Evolutionary conservation across 805 yeast genomes (phyloP), one percentile per base, ranked within the genome.

Genomic region (Tetrapisispora namnaoensis): DNA sequence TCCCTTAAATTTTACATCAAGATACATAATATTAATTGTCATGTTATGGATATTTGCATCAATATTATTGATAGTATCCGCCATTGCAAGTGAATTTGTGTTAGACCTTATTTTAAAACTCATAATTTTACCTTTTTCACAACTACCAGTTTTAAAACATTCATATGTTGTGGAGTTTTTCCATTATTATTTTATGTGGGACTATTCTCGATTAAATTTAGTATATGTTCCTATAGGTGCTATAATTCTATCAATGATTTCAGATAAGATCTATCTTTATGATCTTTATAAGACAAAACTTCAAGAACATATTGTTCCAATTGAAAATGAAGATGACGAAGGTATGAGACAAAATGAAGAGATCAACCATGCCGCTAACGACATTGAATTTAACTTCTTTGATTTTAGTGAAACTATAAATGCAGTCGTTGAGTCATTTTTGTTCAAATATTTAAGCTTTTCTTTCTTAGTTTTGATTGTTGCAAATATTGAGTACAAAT

Each of bases 1-100:
- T 42, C 98, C 99, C 4, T 95, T 95, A 1, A 55, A 74, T 45
- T 86, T 91, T 64, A 74, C 79, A 46, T 32, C 59, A 2, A 73
- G 96, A 50, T 73, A 88, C 35, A 69, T 75, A 21, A 27, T 50
- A 0, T 53, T 71, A 30, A 55, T 78, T 30, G 56, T 60, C 1
- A 61, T 69, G 53, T 58, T 76, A 6, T 77, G 79, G 78, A 49
- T 70, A 0, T 73, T 71, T 54, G 72, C 82, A 0, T 60, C 74
- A 40, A 32, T 63, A n/a, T 47, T 66, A 17, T 57, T 60, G 14
- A 38, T 64, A 22, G 48, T 55, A 16, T 46, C 53, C 1, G 50
- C 62, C 2, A 42, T 55, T 32, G 42, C 50, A 4, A 51, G 62
- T 24, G 61, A 61, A 37, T 55, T 54, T 43, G 20, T 49, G 8